Percentiles rank a stretch among this genome's conserved stretches.
Evolutionary conservation across 106 monocot genomes (phyloP).

Genomic region (Dactylorhiza incarnata): DNA sequence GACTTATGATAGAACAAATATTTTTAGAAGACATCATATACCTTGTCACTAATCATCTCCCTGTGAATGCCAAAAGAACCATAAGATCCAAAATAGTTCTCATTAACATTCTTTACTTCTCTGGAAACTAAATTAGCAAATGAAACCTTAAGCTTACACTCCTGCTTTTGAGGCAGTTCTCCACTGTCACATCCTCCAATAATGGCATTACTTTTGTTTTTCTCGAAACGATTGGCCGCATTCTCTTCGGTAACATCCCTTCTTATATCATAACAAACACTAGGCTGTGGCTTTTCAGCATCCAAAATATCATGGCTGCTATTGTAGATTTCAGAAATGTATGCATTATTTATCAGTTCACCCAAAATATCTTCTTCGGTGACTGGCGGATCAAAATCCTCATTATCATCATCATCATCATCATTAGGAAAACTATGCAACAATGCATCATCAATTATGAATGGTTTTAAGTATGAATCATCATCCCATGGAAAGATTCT

Average conservation of each 20-base stretch:
- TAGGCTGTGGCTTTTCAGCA: constrained; percentile 5
- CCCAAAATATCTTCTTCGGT: constrained; percentile 38
- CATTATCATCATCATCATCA: constrained; percentile 61
- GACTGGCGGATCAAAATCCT: constrained; percentile 25
- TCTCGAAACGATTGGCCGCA: constrained; percentile 1
- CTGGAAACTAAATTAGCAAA: constrained; percentile 48
- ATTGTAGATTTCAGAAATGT: constrained; percentile 16
- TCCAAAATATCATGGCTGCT: constrained; percentile 5
- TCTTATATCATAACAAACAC: constrained; percentile 8
- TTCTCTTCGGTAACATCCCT: not conserved
- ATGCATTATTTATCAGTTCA: constrained; percentile 26
- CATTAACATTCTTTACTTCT: constrained; percentile 62
- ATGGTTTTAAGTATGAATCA: constrained; percentile 79
- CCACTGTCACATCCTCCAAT: constrained; percentile 5
- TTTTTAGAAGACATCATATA: constrained; percentile 5
- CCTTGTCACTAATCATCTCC: constrained; percentile 98
- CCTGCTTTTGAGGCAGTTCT: constrained; percentile 12
- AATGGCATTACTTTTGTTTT: constrained; percentile 8
- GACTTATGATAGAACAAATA: not conserved
- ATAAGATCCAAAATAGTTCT: constrained; percentile 83
- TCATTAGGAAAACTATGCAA: constrained; percentile 59
- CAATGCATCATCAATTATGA: constrained; percentile 66
- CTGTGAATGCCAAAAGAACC: constrained; percentile 89
- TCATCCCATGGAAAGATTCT: constrained; percentile 48
- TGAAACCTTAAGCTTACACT: constrained; percentile 45